Evolutionary conservation across 192 early-diverging fungal genomes (phyloP).

Genomic region (Coemansia sp.): DNA sequence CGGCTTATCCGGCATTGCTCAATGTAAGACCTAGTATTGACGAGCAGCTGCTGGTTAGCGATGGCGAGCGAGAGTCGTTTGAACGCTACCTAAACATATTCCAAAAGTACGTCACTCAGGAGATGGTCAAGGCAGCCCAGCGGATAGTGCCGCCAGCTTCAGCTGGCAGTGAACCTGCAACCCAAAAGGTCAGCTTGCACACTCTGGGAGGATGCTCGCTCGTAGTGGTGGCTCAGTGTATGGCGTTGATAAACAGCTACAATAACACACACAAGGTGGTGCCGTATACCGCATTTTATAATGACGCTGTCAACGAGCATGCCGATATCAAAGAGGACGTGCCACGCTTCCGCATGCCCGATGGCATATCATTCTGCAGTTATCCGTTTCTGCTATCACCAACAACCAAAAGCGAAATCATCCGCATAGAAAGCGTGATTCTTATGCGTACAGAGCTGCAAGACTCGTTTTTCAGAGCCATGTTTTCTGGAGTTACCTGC

Average conservation of each 20-base stretch:
- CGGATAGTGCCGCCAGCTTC: conserved; percentile 6
- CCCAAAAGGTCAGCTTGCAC: conserved; percentile 38
- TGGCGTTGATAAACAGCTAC: conserved; percentile 55
- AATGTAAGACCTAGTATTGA: background rate
- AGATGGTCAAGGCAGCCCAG: conserved; percentile 22
- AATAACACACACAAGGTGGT: conserved; percentile 61
- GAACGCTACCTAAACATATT: conserved; percentile 28
- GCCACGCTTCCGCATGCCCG: conserved; percentile 64
- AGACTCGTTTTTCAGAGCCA: conserved; percentile 74
- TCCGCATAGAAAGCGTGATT: conserved; percentile 70
- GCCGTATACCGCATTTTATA: conserved; percentile 67
- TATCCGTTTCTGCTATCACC: conserved; percentile 73
- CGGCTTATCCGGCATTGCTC: background rate
- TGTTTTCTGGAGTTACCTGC: conserved; percentile 72
- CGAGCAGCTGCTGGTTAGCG: background rate
- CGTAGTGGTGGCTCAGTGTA: conserved; percentile 29
- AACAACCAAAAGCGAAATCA: conserved; percentile 69
- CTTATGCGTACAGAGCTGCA: conserved; percentile 67
- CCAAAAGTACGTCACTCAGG: conserved; percentile 38
- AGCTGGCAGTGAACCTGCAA: conserved; percentile 6
- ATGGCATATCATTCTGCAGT: conserved; percentile 70
- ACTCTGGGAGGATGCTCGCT: conserved; percentile 23
- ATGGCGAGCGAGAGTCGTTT: conserved; percentile 16
- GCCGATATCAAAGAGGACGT: conserved; percentile 77
- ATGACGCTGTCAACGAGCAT: conserved; percentile 64